These are phyloP conservation scores for Ophiostoma sp. DNA, from an alignment of 2,329 filamentous ascomycete species.

Conservation along the genomic window DNA sequence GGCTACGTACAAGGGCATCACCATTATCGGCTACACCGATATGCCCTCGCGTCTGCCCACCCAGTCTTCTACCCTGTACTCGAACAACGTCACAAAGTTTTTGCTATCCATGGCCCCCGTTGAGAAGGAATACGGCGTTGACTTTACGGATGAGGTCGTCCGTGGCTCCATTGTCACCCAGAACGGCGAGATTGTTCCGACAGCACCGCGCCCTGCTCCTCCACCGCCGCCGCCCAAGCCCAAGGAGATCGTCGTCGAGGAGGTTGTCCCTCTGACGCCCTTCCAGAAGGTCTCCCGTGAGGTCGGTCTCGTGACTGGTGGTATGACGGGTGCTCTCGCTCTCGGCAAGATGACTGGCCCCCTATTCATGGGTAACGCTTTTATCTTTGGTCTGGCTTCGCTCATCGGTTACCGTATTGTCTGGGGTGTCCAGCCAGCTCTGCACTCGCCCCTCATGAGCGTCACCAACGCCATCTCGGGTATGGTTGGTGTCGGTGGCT, in stretches of 20 bases:
- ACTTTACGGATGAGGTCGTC: conserved; percentile 81
- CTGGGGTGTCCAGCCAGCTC: conserved; percentile 79
- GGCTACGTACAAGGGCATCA: conserved; percentile 71
- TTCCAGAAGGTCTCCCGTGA: conserved; percentile 79
- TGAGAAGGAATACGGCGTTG: conserved; percentile 76
- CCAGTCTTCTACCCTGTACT: conserved; percentile 86
- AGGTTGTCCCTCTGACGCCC: conserved; percentile 68
- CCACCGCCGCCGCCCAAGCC: conserved; percentile 56
- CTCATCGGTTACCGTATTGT: conserved; percentile 86
- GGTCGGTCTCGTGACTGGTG: conserved; percentile 71
- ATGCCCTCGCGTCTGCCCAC: conserved; percentile 83
- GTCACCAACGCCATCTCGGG: conserved; percentile 91
- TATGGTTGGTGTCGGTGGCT: conserved; percentile 84
- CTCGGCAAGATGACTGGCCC: conserved; percentile 80
- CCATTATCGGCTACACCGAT: conserved; percentile 86
- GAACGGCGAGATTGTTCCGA: conserved; percentile 73
- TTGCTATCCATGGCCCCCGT: conserved; percentile 77
- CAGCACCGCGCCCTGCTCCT: conserved; percentile 68
- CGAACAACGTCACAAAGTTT: conserved; percentile 91
- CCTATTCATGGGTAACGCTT: conserved; percentile 83
- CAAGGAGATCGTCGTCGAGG: conserved; percentile 58
- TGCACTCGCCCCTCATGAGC: conserved; percentile 89
- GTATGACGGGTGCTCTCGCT: conserved; percentile 72
- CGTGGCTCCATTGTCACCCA: conserved; percentile 81
- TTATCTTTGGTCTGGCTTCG: conserved; percentile 80